Base-by-base conservation (phyloP, 73 alveolate species). In the Symbiodinium pilosum region DNA sequence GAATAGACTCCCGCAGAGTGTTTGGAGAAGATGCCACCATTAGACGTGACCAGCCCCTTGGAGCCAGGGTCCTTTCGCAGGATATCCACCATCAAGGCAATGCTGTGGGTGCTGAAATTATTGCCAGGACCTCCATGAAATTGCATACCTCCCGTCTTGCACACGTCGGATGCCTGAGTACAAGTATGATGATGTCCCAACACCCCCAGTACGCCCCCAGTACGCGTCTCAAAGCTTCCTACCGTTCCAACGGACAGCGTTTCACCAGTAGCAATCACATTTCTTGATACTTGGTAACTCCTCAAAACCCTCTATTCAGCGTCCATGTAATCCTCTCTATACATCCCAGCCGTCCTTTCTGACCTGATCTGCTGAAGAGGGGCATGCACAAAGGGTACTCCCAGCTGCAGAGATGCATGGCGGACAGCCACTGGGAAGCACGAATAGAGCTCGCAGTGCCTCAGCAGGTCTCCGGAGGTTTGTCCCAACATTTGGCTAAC, bases 341-440 rank as follows among this genome's bases (percentile, higher is more conserved):
- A n/a, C n/a, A n/a, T n/a, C n/a, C n/a, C n/a, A n/a, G n/a, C n/a
- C n/a, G n/a, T n/a, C n/a, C n/a, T n/a, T n/a, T n/a, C n/a, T n/a
- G n/a, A n/a, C n/a, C n/a, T n/a, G n/a, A n/a, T n/a, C n/a, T n/a
- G n/a, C n/a, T n/a, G n/a, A n/a, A n/a, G n/a, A n/a, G n/a, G n/a
- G 77, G 77, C 77, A 64, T 64, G 77, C 38, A 64, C 16, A 36
- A 64, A 64, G 77, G 77, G 77, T 26, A 64, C 32, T 7, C 77
- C 77, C 16, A 64, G 77, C 77, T 64, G 77, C 36, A 64, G 77
- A 7, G 77, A 32, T 24, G 77, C 77, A 26, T 64, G 77, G 11
- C 77, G 77, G 77, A 64, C 77, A 26, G 77, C 77, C 77, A 64
- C 77, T 26, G 77, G 77, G 28, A 64, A 64, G 77, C 77, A 64